A percentile compares a stretch with the other conserved stretches of the same genome.
phyloP scores from a whole-genome alignment of 257 asterid genomes.

The Petunia secreta region DNA sequence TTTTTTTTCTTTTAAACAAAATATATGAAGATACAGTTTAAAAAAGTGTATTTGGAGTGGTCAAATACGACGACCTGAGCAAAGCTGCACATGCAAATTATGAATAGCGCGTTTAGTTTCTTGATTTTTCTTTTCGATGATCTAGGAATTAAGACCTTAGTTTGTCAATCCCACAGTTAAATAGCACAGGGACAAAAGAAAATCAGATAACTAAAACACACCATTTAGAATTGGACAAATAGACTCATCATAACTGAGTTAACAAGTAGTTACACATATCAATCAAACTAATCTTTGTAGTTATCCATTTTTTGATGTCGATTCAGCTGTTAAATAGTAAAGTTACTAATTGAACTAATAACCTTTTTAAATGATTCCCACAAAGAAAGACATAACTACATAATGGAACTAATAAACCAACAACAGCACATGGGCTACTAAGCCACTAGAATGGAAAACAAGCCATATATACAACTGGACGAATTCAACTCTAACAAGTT shows the following conservation, averaged over 20 bases:
- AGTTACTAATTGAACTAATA: neutral
- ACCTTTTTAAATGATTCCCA: neutral
- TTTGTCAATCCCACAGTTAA: no score
- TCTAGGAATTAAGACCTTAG: no score
- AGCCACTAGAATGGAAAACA: slow-evolving; percentile 3
- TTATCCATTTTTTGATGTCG: neutral
- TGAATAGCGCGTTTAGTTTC: no score
- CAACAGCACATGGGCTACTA: slow-evolving; percentile 8
- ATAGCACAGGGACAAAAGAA: neutral
- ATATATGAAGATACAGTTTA: no score
- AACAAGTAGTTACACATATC: slow-evolving; percentile 19
- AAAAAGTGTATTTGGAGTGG: no score
- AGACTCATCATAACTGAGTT: neutral
- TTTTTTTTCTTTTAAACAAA: no score
- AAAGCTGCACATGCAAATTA: no score
- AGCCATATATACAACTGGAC: neutral
- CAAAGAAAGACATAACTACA: neutral
- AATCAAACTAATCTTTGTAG: slow-evolving; percentile 29
- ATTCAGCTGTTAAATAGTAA: neutral
- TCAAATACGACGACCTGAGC: no score
- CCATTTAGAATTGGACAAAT: neutral
- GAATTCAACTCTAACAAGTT: slow-evolving; percentile 1
- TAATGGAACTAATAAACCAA: neutral
- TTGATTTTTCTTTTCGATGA: no score
- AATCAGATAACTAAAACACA: neutral